A percentile compares a stretch with the other conserved stretches of the same genome.
These are phyloP conservation scores for Bipolaris cookei DNA, from an alignment of 2,329 filamentous ascomycete species.

Conservation along the genomic window DNA sequence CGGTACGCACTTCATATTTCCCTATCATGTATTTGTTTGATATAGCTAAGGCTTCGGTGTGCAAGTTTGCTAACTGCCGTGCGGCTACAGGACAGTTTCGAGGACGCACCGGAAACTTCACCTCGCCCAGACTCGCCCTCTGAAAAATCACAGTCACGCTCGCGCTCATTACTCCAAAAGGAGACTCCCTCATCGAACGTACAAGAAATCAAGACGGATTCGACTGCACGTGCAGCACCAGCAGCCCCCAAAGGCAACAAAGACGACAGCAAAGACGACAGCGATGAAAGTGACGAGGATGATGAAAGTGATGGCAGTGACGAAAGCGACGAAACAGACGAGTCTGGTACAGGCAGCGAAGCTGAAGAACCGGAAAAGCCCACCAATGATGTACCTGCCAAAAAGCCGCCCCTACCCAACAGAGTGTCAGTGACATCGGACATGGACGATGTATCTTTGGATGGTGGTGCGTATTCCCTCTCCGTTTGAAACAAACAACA, in stretches of 20 bases:
- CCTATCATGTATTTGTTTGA: neutral
- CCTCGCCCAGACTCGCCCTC: conserved; percentile 49
- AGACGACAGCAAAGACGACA: conserved; percentile 16
- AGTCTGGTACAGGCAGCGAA: conserved; percentile 19
- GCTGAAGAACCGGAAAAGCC: conserved; percentile 11
- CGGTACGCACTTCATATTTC: conserved; percentile 24
- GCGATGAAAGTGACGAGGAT: conserved; percentile 18
- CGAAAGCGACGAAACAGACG: conserved; percentile 18
- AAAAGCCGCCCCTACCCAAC: conserved; percentile 61
- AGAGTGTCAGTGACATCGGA: conserved; percentile 62
- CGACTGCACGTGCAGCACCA: conserved; percentile 31
- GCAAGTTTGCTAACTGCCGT: conserved; percentile 18
- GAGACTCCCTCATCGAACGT: conserved; percentile 41
- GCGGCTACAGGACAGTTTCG: conserved; percentile 71
- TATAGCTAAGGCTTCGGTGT: neutral
- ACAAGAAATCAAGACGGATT: conserved; percentile 33
- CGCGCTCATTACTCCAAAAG: conserved; percentile 62
- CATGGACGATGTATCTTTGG: conserved; percentile 70
- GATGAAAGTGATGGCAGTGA: conserved; percentile 12
- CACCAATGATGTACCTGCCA: conserved; percentile 27
- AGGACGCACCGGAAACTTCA: conserved; percentile 74
- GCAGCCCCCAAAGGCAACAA: conserved; percentile 18
- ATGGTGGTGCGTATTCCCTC: conserved; percentile 57
- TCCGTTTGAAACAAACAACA: conserved; percentile 13
- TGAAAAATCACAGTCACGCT: conserved; percentile 45